These are phyloP conservation scores for Penicillium herquei DNA, from an alignment of 495 filamentous ascomycete species.

Conservation along the genomic window DNA sequence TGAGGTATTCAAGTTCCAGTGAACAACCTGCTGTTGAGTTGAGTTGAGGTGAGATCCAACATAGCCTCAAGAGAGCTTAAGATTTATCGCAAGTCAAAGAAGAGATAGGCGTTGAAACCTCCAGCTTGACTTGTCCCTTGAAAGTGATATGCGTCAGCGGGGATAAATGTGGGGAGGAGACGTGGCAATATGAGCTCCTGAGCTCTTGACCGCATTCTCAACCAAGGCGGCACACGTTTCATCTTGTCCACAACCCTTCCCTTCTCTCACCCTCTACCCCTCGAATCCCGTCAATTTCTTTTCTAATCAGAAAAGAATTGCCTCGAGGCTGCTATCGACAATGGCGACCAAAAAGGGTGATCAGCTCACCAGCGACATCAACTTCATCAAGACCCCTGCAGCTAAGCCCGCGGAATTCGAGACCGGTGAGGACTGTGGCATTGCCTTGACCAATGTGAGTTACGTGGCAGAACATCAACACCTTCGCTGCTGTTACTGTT, in stretches of 20 bases:
- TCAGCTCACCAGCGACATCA: constrained; percentile 50
- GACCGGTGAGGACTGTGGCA: constrained; percentile 67
- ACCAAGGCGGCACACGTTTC: neutral
- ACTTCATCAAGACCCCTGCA: constrained; percentile 77
- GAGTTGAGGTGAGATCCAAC: too few species aligned
- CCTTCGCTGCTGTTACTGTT: neutral
- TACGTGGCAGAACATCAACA: neutral
- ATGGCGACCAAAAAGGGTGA: neutral
- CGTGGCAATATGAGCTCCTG: neutral
- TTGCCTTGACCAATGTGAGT: constrained; percentile 69
- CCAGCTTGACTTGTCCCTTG: too few species aligned
- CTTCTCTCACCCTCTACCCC: neutral
- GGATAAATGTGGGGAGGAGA: neutral
- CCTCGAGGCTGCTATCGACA: neutral
- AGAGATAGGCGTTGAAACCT: too few species aligned
- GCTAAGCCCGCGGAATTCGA: constrained; percentile 54
- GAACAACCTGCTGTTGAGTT: too few species aligned
- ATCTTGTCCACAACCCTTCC: neutral
- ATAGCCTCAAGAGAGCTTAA: too few species aligned
- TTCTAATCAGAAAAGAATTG: neutral
- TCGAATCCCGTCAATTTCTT: neutral
- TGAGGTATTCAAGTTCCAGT: too few species aligned
- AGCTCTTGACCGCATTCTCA: neutral
- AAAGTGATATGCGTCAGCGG: too few species aligned
- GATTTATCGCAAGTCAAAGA: too few species aligned